Conservation (phyloP, 345 rosid species). For the Murraya paniculata region DNA sequence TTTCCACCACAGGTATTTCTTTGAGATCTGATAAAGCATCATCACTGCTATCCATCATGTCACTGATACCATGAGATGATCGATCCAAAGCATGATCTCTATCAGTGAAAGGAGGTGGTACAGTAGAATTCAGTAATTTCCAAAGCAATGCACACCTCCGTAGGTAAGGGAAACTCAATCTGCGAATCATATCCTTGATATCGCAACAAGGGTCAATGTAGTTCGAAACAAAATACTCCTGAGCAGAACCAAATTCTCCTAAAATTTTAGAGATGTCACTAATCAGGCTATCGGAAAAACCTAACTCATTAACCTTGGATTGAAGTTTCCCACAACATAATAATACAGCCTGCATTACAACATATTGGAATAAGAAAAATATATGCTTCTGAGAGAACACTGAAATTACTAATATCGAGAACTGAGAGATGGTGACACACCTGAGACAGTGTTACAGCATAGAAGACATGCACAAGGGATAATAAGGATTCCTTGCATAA, state of each 20-base stretch:
- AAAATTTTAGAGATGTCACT: conserved; percentile 51
- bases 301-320: conserved; percentile 26
- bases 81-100: conserved; percentile 32
- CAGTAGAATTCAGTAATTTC: conserved; percentile 62
- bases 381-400: neutral
- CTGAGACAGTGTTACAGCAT: conserved; percentile 73
- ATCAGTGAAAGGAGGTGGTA: conserved; percentile 47
- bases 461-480: conserved; percentile 81
- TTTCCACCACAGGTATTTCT: conserved; percentile 65
- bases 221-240: conserved; percentile 49
- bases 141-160: conserved; percentile 93
- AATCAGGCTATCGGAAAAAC: conserved; percentile 42
- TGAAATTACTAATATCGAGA: conserved; percentile 5
- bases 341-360: conserved; percentile 67
- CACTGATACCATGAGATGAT: conserved; percentile 31
- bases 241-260: conserved; percentile 45
- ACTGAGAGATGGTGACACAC: conserved; percentile 35
- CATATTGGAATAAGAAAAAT: conserved; percentile 23
- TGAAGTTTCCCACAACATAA: conserved; percentile 40
- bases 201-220: conserved; percentile 45
- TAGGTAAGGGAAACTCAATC: conserved; percentile 72
- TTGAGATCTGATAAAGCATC: conserved; percentile 43
- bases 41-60: conserved; percentile 34
- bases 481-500: conserved; percentile 71
- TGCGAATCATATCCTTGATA: conserved; percentile 50